A percentile compares a stretch with the other conserved stretches of the same genome.
phyloP scores from a whole-genome alignment of 768 basidiomycete species.

The Macrolepiota fuliginosa region DNA sequence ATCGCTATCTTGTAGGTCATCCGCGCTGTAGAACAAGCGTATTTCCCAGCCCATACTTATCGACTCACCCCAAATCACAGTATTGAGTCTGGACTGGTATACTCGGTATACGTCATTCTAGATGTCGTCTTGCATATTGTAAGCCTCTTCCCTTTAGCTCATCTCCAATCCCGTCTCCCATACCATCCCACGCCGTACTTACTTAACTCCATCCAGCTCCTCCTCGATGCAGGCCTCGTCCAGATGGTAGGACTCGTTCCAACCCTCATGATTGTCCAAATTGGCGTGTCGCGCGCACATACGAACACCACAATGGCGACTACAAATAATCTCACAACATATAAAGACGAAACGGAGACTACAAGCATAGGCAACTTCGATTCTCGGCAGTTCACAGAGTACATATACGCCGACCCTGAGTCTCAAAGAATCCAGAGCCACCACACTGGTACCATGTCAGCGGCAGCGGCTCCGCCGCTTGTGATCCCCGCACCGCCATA shows the following conservation, averaged over 20 bases:
- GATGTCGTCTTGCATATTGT: slow-evolving; percentile 10
- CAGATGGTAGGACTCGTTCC: slow-evolving; percentile 23
- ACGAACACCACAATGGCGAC: not conserved
- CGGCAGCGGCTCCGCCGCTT: not conserved
- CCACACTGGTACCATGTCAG: not conserved
- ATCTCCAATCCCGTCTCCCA: not conserved
- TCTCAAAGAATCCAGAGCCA: not conserved
- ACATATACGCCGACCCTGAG: not conserved
- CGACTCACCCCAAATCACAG: slow-evolving; percentile 16
- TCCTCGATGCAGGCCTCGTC: slow-evolving; percentile 26
- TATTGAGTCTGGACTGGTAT: slow-evolving; percentile 37
- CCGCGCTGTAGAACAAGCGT: too few species aligned
- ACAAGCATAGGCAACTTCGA: not conserved
- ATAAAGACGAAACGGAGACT: slow-evolving; percentile 5
- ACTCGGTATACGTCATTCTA: slow-evolving; percentile 23
- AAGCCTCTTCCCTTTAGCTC: not conserved
- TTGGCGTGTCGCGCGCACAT: not conserved
- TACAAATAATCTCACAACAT: not conserved
- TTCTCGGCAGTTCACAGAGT: not conserved
- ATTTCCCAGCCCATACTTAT: too few species aligned
- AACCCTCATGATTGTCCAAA: slow-evolving; percentile 11
- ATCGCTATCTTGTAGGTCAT: slow-evolving; percentile 33
- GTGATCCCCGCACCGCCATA: slow-evolving; percentile 8
- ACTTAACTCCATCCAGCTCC: not conserved
- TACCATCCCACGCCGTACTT: not conserved